These are phyloP conservation scores for Penicillium lividum DNA, from an alignment of 495 filamentous ascomycete genomes.

Conservation along the genomic window DNA sequence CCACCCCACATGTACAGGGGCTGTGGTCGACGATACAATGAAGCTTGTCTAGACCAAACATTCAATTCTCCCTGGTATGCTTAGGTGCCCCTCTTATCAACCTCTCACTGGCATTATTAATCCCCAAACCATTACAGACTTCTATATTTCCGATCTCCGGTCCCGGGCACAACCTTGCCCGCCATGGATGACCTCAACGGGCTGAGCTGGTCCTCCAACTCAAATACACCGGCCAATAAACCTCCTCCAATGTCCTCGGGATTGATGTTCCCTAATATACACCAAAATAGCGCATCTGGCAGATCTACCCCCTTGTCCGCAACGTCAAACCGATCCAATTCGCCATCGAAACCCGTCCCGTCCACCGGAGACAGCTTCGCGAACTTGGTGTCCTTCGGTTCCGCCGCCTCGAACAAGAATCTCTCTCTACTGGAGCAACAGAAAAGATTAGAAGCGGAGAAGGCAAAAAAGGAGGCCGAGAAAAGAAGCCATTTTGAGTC, in stretches of 20 bases:
- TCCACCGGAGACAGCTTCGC: slow-evolving; percentile 83
- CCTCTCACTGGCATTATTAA: not conserved
- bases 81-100: not conserved
- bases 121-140: not conserved
- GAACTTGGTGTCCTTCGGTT: slow-evolving; percentile 75
- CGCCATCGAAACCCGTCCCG: slow-evolving; percentile 58
- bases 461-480: slow-evolving; percentile 71
- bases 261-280: slow-evolving; percentile 59
- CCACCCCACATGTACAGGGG: slow-evolving; percentile 21
- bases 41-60: slow-evolving; percentile 9
- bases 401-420: slow-evolving; percentile 64
- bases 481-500: slow-evolving; percentile 65
- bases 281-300: slow-evolving; percentile 59
- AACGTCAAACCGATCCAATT: slow-evolving; percentile 51
- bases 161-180: slow-evolving; percentile 14
- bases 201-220: slow-evolving; percentile 54
- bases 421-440: slow-evolving; percentile 84
- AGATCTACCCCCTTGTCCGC: slow-evolving; percentile 66
- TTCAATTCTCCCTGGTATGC: slow-evolving; percentile 13
- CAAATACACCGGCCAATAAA: slow-evolving; percentile 40
- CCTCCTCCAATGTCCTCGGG: slow-evolving; percentile 53
- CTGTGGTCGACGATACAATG: slow-evolving; percentile 8
- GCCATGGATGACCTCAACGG: slow-evolving; percentile 61
- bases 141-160: slow-evolving; percentile 3
- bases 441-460: slow-evolving; percentile 75